Evolutionary conservation across 495 filamentous ascomycete species (phyloP).

Genomic region (Penicillium lividum): DNA sequence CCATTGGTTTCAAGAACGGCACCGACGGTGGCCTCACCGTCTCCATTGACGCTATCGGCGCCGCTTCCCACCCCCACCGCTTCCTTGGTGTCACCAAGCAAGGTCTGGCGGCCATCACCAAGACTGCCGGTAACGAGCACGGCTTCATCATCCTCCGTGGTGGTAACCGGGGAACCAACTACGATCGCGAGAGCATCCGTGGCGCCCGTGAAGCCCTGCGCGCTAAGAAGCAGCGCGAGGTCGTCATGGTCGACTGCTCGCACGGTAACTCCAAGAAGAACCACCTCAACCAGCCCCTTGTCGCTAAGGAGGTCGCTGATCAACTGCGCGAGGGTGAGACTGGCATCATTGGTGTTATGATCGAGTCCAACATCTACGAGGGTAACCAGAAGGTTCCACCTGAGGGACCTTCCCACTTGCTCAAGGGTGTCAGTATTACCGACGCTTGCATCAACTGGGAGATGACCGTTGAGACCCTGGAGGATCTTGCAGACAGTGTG

Average conservation of each 20-base stretch:
- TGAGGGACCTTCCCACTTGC: slow-evolving; percentile 74
- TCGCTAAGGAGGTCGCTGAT: slow-evolving; percentile 77
- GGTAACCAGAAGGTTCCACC: slow-evolving; percentile 91
- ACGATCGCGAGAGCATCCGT: slow-evolving; percentile 79
- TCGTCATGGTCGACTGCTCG: slow-evolving; percentile 98
- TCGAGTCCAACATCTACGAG: slow-evolving; percentile 96
- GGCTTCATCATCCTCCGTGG: slow-evolving; percentile 96
- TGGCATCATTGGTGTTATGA: slow-evolving; percentile 94
- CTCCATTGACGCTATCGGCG: slow-evolving; percentile 95
- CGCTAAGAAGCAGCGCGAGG: slow-evolving; percentile 83
- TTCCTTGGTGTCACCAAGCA: slow-evolving; percentile 99
- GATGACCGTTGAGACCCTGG: slow-evolving; percentile 78
- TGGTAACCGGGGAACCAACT: slow-evolving; percentile 93
- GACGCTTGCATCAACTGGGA: slow-evolving; percentile 98
- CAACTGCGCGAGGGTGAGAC: slow-evolving; percentile 86
- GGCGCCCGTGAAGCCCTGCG: slow-evolving; percentile 73
- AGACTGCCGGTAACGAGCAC: slow-evolving; percentile 90
- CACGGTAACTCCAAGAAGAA: slow-evolving; percentile 74
- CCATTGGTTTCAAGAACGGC: slow-evolving; percentile 98
- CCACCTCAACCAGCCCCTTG: slow-evolving; percentile 85
- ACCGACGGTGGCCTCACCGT: slow-evolving; percentile 93
- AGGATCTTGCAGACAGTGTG: slow-evolving; percentile 84
- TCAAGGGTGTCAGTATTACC: slow-evolving; percentile 94
- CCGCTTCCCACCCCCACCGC: slow-evolving; percentile 87
- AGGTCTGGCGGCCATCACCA: slow-evolving; percentile 91